Evolutionary conservation across 2,329 filamentous ascomycete species (phyloP), one percentile per base, ranked within the genome.

Genomic region (Colletotrichum sansevieriae): DNA sequence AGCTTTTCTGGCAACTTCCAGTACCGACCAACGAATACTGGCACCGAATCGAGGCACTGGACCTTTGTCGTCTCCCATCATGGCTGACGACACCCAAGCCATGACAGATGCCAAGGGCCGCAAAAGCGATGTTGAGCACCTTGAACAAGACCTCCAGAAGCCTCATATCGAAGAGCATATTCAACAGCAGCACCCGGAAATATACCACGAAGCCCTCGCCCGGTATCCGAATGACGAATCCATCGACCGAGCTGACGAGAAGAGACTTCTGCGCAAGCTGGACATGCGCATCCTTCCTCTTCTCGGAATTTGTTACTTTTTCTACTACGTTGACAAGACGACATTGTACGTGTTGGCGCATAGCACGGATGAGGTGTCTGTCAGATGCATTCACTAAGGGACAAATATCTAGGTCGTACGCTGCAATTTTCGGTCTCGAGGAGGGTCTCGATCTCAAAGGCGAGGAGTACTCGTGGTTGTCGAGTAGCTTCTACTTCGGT

Each of bases 341-440:
- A 71, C 70, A 8, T 15, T 71, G 70, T 68, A 44, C 5, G 29
- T 18, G 3, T 18, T 29, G 29, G 29, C 29, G 8, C 4, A 9
- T 9, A 29, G 29, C 29, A 29, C 9, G 7, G 6, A 18, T 33
- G 22, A 11, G 49, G n/a, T 10, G 12, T 12, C 18, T 11, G 33
- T 22, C 11, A n/a, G 7, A 10, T 4, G 25, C 4, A 4, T 10
- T 39, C 12, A 18, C 65, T 65, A 2, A 65, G 33, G 7, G 7
- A 11, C 4, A 9, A 4, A 20, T 29, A 11, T 25, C 13, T 29
- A 65, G 68, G 39, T 87, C 84, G 1, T 91, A 90, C 71, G 89
- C 90, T 0, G 88, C 89, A 20, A 88, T 91, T 57, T 90, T 91
- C 66, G 88, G 88, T 1, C 86, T 92, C 68, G 81, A 83, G 22